These are phyloP conservation scores for Bullera alba DNA, from an alignment of 768 basidiomycete species.

Conservation along the genomic window DNA sequence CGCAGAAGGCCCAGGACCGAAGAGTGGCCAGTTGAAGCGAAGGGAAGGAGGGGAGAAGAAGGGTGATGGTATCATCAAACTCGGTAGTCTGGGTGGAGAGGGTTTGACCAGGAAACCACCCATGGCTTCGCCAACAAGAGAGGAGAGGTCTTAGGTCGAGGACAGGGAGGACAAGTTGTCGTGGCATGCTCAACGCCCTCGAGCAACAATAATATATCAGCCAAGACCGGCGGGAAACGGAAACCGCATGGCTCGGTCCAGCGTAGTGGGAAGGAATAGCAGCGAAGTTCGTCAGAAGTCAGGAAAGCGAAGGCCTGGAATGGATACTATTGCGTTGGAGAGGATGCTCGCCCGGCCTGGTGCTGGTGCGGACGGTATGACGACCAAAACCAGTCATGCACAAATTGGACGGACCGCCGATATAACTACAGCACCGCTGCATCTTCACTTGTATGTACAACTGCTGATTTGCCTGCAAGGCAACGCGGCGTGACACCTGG, in stretches of 20 bases:
- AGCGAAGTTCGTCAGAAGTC: not conserved
- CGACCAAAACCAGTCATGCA: not conserved
- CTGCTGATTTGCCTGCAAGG: not conserved
- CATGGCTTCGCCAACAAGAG: not conserved
- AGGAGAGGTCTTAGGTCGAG: not conserved
- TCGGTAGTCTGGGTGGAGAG: conserved; percentile 38
- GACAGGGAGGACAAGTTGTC: not conserved
- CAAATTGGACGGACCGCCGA: not conserved
- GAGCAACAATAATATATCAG: not conserved
- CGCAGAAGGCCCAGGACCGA: conserved; percentile 21
- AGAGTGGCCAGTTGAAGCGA: conserved; percentile 29
- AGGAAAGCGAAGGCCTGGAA: not conserved
- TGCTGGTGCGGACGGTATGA: too few species aligned
- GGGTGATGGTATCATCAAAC: conserved; percentile 22
- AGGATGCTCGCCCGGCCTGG: too few species aligned
- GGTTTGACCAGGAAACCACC: conserved; percentile 30
- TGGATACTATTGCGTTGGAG: too few species aligned
- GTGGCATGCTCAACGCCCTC: not conserved
- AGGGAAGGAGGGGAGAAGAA: conserved; percentile 10
- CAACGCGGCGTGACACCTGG: not conserved
- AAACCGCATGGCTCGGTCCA: not conserved
- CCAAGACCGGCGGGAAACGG: not conserved
- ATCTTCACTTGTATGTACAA: too few species aligned
- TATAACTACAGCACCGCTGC: not conserved
- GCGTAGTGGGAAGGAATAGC: not conserved